Base-by-base conservation (phyloP, 768 basidiomycete species). In the Tulasnella sp. region DNA sequence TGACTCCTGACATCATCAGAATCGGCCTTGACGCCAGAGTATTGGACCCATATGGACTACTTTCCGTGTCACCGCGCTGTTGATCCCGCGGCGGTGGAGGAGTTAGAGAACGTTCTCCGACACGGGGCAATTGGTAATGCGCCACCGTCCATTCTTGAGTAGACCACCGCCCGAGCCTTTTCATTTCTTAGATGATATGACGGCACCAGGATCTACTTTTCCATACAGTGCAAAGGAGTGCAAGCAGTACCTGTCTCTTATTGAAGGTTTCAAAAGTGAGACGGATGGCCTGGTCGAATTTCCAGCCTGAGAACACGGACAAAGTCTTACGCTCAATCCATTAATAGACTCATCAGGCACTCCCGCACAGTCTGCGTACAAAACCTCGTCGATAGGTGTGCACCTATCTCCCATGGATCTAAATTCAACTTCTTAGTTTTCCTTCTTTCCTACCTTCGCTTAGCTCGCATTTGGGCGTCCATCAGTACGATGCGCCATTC, bases 321-420 rank as follows among this genome's bases (percentile, higher is more conserved):
- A 6, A 69, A 37, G 28, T 28, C 64, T 69, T 14, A 69, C 7
- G 5, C 28, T 69, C 58, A 14, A 69, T 31, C 86, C 88, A 86
- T 89, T 88, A 11, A 69, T 22, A 28, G n/a, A 69, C 34, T 22
- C n/a, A 2, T 69, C 64, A 6, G 64, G 34, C 31, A 69, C 34
- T 31, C 8, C n/a, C 28, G 28, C n/a, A n/a, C 76, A 46, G 18
- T 11, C 22, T 34, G 76, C 41, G 3, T 77, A 77, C 34, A 16
- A 48, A 11, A 41, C 48, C 4, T n/a, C 40, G 3, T 54, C 44
- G 4, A 60, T 58, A 24, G 76, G 76, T 77, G 46, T 14, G 41
- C 28, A 22, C 3, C 48, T 20, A 6, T 41, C 42, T 14, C 28
- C n/a, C 28, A 18, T 37, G 20, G 1, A 5, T 77, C 64, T n/a